Percentiles rank a stretch among this genome's conserved stretches.
phyloP scores from a whole-genome alignment of 2,329 filamentous ascomycete species.

The Alternaria consortialis region DNA sequence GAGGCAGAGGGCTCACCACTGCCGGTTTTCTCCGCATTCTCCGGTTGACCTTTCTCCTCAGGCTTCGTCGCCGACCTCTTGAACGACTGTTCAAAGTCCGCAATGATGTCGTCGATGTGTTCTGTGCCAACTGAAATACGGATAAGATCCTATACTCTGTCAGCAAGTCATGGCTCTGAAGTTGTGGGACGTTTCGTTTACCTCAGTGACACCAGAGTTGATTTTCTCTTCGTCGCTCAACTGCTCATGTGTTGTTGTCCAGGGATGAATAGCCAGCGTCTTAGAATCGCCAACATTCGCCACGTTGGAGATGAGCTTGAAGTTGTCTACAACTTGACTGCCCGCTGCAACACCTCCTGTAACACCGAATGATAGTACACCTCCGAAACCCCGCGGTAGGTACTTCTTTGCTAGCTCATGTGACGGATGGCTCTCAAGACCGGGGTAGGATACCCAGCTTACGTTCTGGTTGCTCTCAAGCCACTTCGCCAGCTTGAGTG shows the following conservation, averaged over 20 bases:
- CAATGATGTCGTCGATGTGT: conserved; percentile 97
- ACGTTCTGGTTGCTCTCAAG: conserved; percentile 85
- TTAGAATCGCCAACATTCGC: conserved; percentile 97
- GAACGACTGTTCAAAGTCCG: conserved; percentile 93
- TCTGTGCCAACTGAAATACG: conserved; percentile 95
- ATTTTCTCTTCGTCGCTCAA: conserved; percentile 81
- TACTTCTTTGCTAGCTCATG: conserved; percentile 88
- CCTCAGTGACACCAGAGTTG: conserved; percentile 82
- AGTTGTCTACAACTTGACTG: conserved; percentile 87
- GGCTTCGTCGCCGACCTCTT: conserved; percentile 62
- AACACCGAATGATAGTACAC: conserved; percentile 91
- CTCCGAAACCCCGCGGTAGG: conserved; percentile 82
- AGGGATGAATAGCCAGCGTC: conserved; percentile 93
- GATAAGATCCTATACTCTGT: conserved; percentile 74
- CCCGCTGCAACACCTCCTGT: conserved; percentile 88
- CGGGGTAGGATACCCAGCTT: conserved; percentile 93
- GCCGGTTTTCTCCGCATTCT: conserved; percentile 46
- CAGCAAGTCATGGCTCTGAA: neutral
- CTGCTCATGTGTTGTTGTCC: conserved; percentile 95
- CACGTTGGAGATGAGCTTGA: conserved; percentile 94
- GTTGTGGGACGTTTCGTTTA: conserved; percentile 39
- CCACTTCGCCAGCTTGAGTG: conserved; percentile 80
- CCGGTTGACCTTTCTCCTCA: conserved; percentile 42
- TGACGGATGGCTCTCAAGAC: conserved; percentile 80
- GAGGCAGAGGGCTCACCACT: conserved; percentile 37